A percentile compares a stretch with the other conserved stretches of the same genome.
Evolutionary conservation across 495 filamentous ascomycete species (phyloP).

Genomic region (Bathelium albidoporum): DNA sequence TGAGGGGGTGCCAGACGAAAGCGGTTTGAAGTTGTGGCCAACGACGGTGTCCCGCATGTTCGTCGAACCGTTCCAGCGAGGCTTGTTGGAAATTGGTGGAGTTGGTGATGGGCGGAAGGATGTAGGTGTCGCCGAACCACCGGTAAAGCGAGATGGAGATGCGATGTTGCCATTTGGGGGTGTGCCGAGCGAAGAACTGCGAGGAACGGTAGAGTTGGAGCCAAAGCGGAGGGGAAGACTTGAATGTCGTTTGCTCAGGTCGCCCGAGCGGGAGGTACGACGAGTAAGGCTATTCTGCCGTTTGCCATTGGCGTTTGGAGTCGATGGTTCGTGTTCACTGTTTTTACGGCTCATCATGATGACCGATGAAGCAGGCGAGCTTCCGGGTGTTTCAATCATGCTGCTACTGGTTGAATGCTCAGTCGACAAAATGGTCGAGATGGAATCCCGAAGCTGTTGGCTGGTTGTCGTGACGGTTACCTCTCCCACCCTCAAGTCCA

Average conservation of each 20-base stretch:
- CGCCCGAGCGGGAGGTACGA: conserved; percentile 9
- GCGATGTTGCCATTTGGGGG: not conserved
- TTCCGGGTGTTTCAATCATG: conserved; percentile 68
- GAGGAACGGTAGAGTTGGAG: not conserved
- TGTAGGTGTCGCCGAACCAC: conserved; percentile 36
- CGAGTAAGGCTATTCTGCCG: conserved; percentile 16
- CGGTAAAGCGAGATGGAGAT: conserved; percentile 47
- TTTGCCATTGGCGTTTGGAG: conserved; percentile 13
- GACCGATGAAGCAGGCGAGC: conserved; percentile 84
- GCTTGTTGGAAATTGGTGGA: conserved; percentile 46
- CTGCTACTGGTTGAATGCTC: conserved; percentile 69
- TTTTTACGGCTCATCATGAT: conserved; percentile 36
- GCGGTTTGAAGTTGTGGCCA: conserved; percentile 54
- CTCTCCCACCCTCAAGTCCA: conserved; percentile 66
- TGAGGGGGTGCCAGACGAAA: conserved; percentile 51
- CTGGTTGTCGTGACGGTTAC: conserved; percentile 43
- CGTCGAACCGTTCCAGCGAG: conserved; percentile 69
- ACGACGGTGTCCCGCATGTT: conserved; percentile 59
- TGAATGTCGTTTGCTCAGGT: conserved; percentile 20
- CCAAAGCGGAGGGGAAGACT: conserved; percentile 22
- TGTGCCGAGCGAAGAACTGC: not conserved
- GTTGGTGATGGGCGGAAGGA: conserved; percentile 18
- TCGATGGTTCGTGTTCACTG: conserved; percentile 21
- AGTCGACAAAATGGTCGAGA: conserved; percentile 81
- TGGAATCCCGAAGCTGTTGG: conserved; percentile 80